Evolutionary conservation across 768 basidiomycete genomes (phyloP).

Genomic region (Boletus subparvulus): DNA sequence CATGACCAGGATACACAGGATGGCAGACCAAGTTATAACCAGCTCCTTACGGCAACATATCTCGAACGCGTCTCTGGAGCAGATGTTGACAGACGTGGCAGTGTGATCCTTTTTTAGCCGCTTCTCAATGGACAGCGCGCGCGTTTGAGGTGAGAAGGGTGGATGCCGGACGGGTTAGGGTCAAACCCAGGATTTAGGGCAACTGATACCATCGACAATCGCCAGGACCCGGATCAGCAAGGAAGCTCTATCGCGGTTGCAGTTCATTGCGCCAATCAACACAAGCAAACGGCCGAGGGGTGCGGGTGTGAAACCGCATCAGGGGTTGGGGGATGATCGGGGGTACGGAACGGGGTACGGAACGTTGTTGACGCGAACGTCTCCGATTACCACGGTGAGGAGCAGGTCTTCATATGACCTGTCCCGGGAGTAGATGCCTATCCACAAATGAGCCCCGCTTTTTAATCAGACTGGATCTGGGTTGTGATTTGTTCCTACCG

Average conservation of each 20-base stretch:
- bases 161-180: constrained; percentile 9
- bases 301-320: background rate
- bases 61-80: constrained; percentile 1
- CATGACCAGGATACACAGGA: constrained; percentile 15
- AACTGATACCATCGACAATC: constrained; percentile 24
- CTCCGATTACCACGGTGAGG: constrained; percentile 26
- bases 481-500: constrained; percentile 11
- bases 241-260: constrained; percentile 18
- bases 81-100: constrained; percentile 5
- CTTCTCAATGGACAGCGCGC: background rate
- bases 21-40: constrained; percentile 9
- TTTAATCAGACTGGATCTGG: constrained; percentile 23
- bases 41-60: constrained; percentile 1
- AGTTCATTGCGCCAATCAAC: constrained; percentile 22
- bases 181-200: constrained; percentile 26
- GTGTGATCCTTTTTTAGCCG: background rate
- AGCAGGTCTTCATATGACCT: constrained; percentile 19
- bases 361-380: constrained; percentile 10
- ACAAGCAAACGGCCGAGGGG: constrained; percentile 1
- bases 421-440: constrained; percentile 11
- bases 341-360: background rate
- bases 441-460: constrained; percentile 3
- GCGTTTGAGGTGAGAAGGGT: background rate
- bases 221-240: constrained; percentile 29
- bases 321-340: constrained; percentile 13